These are phyloP conservation scores for Pyrus communis DNA, from an alignment of 306 rosid species.

Conservation along the genomic window DNA sequence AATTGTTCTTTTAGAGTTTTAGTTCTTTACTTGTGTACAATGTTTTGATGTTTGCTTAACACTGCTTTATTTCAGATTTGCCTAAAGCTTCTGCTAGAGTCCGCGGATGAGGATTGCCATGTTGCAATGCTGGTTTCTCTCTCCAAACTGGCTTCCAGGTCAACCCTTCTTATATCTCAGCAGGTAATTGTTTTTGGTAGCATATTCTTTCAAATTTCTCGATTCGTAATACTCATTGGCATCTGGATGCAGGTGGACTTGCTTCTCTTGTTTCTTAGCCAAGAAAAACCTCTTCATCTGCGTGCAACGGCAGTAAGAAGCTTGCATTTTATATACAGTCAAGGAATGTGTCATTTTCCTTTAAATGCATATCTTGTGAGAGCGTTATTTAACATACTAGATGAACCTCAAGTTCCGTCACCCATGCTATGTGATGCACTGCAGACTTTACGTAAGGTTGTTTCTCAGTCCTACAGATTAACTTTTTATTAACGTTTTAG, in stretches of 20 bases:
- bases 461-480: not conserved
- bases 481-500: constrained; percentile 1
- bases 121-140: constrained; percentile 63
- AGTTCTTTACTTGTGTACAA: not conserved
- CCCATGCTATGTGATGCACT: constrained; percentile 29
- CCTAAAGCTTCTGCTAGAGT: constrained; percentile 35
- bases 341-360: constrained; percentile 30
- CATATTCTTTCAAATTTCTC: not conserved
- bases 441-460: constrained; percentile 38
- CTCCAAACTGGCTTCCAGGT: constrained; percentile 53
- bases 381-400: constrained; percentile 23
- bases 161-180: constrained; percentile 37
- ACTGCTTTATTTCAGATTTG: constrained; percentile 50
- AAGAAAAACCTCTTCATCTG: constrained; percentile 31
- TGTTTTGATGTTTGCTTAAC: not conserved
- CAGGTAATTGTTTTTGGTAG: constrained; percentile 30
- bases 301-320: constrained; percentile 51
- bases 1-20: not conserved
- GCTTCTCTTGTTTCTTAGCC: constrained; percentile 46
- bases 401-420: constrained; percentile 30
- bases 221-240: not conserved
- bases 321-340: constrained; percentile 37
- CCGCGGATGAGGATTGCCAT: constrained; percentile 44
- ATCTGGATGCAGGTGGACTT: constrained; percentile 50
- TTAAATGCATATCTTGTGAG: constrained; percentile 9